Evolutionary conservation across 1,284 basidiomycete species (phyloP).

Genomic region (Austroboletus novae-zelandiae): DNA sequence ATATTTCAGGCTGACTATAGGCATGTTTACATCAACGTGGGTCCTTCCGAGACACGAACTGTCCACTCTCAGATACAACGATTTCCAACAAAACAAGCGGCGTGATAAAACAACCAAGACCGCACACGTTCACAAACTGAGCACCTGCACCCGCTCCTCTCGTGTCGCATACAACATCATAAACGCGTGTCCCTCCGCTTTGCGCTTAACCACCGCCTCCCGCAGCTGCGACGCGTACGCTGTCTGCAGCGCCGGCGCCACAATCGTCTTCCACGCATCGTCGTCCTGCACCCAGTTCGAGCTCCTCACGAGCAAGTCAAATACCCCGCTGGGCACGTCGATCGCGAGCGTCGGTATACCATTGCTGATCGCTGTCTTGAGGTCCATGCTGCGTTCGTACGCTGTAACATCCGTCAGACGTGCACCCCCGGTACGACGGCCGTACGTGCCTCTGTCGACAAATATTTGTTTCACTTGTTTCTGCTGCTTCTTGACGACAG

Average conservation of each 20-base stretch:
- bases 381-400: conserved; percentile 54
- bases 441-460: conserved; percentile 55
- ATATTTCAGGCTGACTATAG: no score
- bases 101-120: no score
- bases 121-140: conserved; percentile 37
- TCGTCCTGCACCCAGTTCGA: conserved; percentile 70
- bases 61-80: no score
- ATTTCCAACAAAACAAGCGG: no score
- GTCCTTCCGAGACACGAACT: no score
- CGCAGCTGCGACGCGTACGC: conserved; percentile 64
- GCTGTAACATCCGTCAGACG: conserved; percentile 37
- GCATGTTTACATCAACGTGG: no score
- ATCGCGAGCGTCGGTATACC: conserved; percentile 69
- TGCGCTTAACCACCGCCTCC: conserved; percentile 59
- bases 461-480: conserved; percentile 71
- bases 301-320: conserved; percentile 59
- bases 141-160: conserved; percentile 67
- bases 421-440: not conserved
- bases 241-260: conserved; percentile 50
- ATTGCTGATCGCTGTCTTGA: conserved; percentile 56
- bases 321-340: conserved; percentile 58
- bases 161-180: conserved; percentile 65
- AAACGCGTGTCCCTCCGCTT: conserved; percentile 60
- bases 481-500: conserved; percentile 70
- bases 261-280: conserved; percentile 64